Base-by-base conservation (phyloP, 495 filamentous ascomycete genomes). In the Talaromyces wortmannii region DNA sequence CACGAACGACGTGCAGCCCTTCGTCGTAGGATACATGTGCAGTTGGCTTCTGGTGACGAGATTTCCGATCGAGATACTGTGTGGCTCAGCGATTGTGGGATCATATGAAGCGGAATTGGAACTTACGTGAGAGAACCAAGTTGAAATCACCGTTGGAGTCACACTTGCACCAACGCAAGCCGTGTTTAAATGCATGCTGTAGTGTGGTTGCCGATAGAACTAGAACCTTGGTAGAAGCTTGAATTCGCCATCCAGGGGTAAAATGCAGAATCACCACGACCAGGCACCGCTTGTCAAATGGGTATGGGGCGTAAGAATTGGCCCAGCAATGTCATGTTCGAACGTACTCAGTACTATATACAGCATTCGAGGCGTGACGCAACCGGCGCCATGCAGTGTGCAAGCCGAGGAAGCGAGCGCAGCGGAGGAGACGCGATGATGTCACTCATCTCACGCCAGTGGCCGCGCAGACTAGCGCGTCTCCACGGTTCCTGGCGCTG, bases 1-100 rank as follows among this genome's bases (percentile, higher is more conserved):
- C 83, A 48, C 89, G 88, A 57, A 97, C 84, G 17, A 97, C 77
- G 31, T 86, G 80, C n/a, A 97, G 78, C n/a, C 91, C 91, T 70
- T 96, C 87, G 61, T 96, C 88, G 67, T 97, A 97, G 23, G 90
- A 91, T 57, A 97, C 82, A 62, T 92, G 90, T 2, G 87, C 84
- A 17, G 86, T 92, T 2, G 91, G 92, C 51, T 90, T 91, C 53
- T 88, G 78, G 53, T 78, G 83, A 8, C 86, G 78, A 4, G 83
- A 76, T 62, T 86, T 90, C 50, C 87, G 87, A 62, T 95, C 83
- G 52, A 94, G 72, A 63, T 92, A 97, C 90, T 95, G 61, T 53
- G 30, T 18, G 23, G 16, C 56, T 62, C 48, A 64, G 50, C n/a
- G 56, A n/a, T 55, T 45, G 23, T 8, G 30, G 15, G 11, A 51